These are phyloP conservation scores for Mucuna pruriens DNA, from an alignment of 306 rosid genomes.

Conservation along the genomic window DNA sequence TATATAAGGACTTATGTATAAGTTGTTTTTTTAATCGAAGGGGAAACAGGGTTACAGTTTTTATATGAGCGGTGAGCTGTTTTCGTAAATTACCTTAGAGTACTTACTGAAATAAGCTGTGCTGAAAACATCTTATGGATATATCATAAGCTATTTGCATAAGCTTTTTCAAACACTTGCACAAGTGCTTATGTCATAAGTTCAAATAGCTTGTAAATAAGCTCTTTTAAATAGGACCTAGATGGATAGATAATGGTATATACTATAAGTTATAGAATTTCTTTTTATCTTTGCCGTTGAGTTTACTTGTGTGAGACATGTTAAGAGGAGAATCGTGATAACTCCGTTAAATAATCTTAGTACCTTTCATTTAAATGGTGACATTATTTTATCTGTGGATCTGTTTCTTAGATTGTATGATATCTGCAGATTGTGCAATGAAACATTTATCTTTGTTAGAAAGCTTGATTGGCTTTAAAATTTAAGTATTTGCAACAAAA, in stretches of 20 bases:
- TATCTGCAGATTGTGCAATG: neutral
- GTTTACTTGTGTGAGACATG: neutral
- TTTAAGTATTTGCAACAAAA: neutral
- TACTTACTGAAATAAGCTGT: neutral
- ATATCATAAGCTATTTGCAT: neutral
- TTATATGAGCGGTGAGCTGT: too few relatives aligned
- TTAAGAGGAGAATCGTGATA: neutral
- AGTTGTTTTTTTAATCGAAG: too few relatives aligned
- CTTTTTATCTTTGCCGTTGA: conserved; percentile 5
- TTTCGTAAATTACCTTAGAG: neutral
- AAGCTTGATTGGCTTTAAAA: neutral
- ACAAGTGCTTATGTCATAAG: neutral
- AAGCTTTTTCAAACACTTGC: neutral
- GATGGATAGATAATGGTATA: neutral
- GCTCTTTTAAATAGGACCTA: neutral
- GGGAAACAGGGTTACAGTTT: too few relatives aligned
- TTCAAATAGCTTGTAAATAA: neutral
- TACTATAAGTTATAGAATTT: neutral
- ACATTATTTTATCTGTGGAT: neutral
- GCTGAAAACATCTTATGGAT: neutral
- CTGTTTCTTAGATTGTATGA: neutral
- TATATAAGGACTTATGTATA: too few relatives aligned
- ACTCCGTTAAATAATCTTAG: neutral
- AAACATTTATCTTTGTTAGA: neutral
- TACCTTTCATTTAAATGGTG: neutral